Evolutionary conservation across 2,329 filamentous ascomycete species (phyloP).

Genomic region (Xylaria sp.): DNA sequence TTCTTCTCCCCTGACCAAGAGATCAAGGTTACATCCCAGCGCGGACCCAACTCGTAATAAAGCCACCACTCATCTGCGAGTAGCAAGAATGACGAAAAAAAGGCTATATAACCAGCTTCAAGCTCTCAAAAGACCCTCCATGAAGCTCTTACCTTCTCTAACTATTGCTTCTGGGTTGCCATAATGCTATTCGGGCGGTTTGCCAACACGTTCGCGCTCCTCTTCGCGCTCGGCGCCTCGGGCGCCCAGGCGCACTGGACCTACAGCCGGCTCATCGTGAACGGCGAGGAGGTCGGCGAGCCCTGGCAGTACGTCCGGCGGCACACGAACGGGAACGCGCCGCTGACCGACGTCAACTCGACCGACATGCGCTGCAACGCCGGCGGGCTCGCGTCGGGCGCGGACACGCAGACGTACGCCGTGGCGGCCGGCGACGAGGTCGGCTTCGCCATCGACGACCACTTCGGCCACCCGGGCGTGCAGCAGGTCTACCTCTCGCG

Average conservation of each 20-base stretch:
- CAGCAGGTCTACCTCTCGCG: slow-evolving; percentile 26
- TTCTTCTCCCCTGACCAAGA: too few species aligned
- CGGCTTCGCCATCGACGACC: slow-evolving; percentile 23
- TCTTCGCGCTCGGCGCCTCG: background rate
- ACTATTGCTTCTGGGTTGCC: too few species aligned
- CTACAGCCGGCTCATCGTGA: slow-evolving; percentile 27
- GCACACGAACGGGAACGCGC: slow-evolving; percentile 22
- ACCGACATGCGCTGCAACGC: slow-evolving; percentile 29
- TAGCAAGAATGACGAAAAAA: too few species aligned
- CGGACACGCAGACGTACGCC: slow-evolving; percentile 8
- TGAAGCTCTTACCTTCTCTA: too few species aligned
- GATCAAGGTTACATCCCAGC: too few species aligned
- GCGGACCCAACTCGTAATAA: too few species aligned
- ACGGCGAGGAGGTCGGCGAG: slow-evolving; percentile 20
- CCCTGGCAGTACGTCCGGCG: slow-evolving; percentile 27
- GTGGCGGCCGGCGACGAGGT: slow-evolving; percentile 21
- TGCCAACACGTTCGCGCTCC: background rate
- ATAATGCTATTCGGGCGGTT: background rate
- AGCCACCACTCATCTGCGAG: too few species aligned
- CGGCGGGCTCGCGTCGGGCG: slow-evolving; percentile 6
- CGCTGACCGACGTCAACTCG: slow-evolving; percentile 25
- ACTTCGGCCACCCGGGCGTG: slow-evolving; percentile 28
- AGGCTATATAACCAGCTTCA: background rate
- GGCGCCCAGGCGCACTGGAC: slow-evolving; percentile 20
- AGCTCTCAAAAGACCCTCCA: background rate